Base-by-base conservation (phyloP, 768 basidiomycete genomes). In the Agrocybe chaxingu region DNA sequence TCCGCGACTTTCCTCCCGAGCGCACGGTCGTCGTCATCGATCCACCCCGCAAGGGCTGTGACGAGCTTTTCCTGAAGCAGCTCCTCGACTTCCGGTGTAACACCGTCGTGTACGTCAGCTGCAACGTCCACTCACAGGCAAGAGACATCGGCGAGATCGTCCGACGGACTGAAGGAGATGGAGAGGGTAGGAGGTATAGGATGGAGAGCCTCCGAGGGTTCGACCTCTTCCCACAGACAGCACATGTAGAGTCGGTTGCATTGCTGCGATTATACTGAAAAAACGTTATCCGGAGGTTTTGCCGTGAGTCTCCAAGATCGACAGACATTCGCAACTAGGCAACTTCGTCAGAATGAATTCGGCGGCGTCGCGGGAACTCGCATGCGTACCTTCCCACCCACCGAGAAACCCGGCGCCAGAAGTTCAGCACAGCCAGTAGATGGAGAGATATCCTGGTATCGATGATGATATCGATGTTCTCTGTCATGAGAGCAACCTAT, bases 171-270 rank as follows among this genome's bases (percentile, higher is more conserved):
- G 69, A 63, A 48, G 70, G 57, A 42, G 70, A 66, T 42, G 71
- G 55, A 37, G 70, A 57, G 50, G 65, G 62, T 58, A 70, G 66
- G 59, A 73, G 70, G 59, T 99, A 97, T 69, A 74, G 79, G 54
- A 58, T 99, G 60, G 89, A 94, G 70, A 90, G 84, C 58, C 57
- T 97, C 60, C 68, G 89, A 53, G 95, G 93, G 33, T 92, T 97
- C 57, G 96, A 98, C 72, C 63, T 99, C 48, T 99, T 98, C 72
- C 92, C 96, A 7, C 94, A 98, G 75, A 96, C 93, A 19, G 88
- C 90, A 9, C 95, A 98, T 74, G 92, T 96, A 7, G 93, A 98
- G 70, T 81, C 80, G 48, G 83, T 92, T 9, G 85, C 86, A 5
- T 76, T 90, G 29, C 69, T 91, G 58, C 73, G 81, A 55, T 68